These are phyloP conservation scores for Chloris gayana DNA, from an alignment of 176 grass and related monocot species.

Conservation along the genomic window DNA sequence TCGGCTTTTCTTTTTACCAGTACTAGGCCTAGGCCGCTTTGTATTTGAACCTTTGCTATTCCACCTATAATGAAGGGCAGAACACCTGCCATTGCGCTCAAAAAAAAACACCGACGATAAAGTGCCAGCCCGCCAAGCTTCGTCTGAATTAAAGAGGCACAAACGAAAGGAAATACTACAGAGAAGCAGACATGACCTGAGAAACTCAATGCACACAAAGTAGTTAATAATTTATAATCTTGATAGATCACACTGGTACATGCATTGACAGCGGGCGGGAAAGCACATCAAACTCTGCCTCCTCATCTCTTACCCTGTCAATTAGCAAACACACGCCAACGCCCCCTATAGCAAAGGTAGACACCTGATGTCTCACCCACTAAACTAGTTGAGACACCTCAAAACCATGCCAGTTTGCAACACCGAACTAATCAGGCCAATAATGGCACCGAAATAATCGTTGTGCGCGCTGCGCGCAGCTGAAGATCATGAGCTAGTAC, in stretches of 20 bases:
- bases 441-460: slow-evolving; percentile 17
- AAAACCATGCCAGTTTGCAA: not conserved
- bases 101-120: too few relatives aligned
- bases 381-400: not conserved
- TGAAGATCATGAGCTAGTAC: slow-evolving; percentile 6
- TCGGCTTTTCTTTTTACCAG: too few relatives aligned
- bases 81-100: too few relatives aligned
- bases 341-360: not conserved
- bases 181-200: not conserved
- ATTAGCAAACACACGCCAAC: slow-evolving; percentile 25
- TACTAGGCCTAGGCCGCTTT: too few relatives aligned
- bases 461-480: not conserved
- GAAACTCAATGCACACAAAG: not conserved
- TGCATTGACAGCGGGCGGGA: slow-evolving; percentile 41
- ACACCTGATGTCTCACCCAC: slow-evolving; percentile 34
- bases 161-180: not conserved
- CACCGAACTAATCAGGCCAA: slow-evolving; percentile 25
- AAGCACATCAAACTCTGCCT: slow-evolving; percentile 42
- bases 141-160: not conserved
- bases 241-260: slow-evolving; percentile 40
- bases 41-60: too few relatives aligned
- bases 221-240: slow-evolving; percentile 43
- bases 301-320: slow-evolving; percentile 44
- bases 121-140: not conserved
- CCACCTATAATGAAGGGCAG: too few relatives aligned